Base-by-base conservation (phyloP, 1,284 basidiomycete species). In the Marasmius tenuissimus region DNA sequence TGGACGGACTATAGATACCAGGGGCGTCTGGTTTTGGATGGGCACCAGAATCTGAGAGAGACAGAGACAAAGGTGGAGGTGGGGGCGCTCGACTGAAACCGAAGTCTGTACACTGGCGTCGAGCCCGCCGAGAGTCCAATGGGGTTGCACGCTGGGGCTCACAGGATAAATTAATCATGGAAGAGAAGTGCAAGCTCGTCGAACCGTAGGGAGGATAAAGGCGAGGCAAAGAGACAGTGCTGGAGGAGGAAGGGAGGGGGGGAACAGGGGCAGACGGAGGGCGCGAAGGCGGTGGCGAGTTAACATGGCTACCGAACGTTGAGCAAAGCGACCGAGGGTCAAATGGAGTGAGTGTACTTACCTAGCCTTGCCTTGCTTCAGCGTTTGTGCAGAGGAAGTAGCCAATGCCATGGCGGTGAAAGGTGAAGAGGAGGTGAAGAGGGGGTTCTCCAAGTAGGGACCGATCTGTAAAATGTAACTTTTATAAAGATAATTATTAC, bases 21-120 rank as follows among this genome's bases (percentile, higher is more conserved):
- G 60, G 18, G 37, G 18, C 40, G n/a, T 59, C 48, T 27, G 27
- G 27, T 2, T 27, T 42, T 58, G 39, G 47, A 54, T 55, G 27
- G 59, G 22, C 48, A 33, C 11, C 18, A 39, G 58, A 55, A 38
- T 64, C 22, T 66, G 66, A 10, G 59, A 55, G 11, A n/a, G 53
- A 60, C n/a, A 55, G 39, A 12, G 50, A 38, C 38, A 34, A 37
- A 20, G 60, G 52, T 12, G 54, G 51, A 0, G 47, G 35, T 18
- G 59, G 58, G 16, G 33, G 22, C 12, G 54, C 52, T 37, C 70
- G 67, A 18, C 63, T 65, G 20, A 74, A 65, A 18, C 75, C 75
- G 67, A 76, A 76, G 63, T 76, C 72, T 12, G 72, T 75, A 52
- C 73, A 72, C 57, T 70, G 69, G 42, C 74, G 73, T 48, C 75